phyloP scores from a whole-genome alignment of 257 asterid species.

The Striga asiatica region DNA sequence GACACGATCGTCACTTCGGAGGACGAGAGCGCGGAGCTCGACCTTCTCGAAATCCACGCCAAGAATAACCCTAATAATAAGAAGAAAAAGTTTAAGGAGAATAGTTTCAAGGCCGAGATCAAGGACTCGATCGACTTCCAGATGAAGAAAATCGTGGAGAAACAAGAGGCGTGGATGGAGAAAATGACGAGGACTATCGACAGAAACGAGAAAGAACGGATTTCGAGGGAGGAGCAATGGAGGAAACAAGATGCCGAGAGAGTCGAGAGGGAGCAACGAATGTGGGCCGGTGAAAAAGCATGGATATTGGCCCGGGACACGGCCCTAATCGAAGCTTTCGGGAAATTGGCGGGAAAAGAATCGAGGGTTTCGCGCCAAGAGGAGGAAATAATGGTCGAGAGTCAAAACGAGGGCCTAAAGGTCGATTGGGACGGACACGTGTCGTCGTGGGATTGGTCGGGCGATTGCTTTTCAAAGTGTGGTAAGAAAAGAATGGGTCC shows the following conservation, averaged over 20 bases:
- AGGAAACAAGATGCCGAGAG: conserved; percentile 54
- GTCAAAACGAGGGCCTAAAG: too few species aligned
- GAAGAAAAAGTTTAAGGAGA: conserved; percentile 20
- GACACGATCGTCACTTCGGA: conserved; percentile 37
- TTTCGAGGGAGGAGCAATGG: conserved; percentile 63
- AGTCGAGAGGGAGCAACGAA: conserved; percentile 49
- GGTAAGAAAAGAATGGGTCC: too few species aligned
- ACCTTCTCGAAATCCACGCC: too few species aligned
- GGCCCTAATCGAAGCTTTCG: conserved; percentile 47
- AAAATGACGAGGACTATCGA: conserved; percentile 58
- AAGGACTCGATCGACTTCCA: conserved; percentile 46
- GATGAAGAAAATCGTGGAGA: conserved; percentile 62
- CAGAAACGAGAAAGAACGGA: conserved; percentile 60
- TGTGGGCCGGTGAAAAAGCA: conserved; percentile 69
- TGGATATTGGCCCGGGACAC: conserved; percentile 71
- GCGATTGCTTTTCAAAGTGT: too few species aligned
- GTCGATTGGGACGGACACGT: too few species aligned
- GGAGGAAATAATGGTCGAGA: too few species aligned
- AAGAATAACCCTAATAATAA: conserved; percentile 22
- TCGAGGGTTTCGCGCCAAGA: too few species aligned
- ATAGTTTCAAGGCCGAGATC: conserved; percentile 50
- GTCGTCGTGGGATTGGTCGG: too few species aligned
- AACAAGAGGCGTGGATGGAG: conserved; percentile 77
- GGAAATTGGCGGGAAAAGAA: conserved; percentile 33
- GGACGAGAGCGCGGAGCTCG: conserved; percentile 24